Conservation (phyloP, 2,329 filamentous ascomycete species). For the Xylaria polymorpha region DNA sequence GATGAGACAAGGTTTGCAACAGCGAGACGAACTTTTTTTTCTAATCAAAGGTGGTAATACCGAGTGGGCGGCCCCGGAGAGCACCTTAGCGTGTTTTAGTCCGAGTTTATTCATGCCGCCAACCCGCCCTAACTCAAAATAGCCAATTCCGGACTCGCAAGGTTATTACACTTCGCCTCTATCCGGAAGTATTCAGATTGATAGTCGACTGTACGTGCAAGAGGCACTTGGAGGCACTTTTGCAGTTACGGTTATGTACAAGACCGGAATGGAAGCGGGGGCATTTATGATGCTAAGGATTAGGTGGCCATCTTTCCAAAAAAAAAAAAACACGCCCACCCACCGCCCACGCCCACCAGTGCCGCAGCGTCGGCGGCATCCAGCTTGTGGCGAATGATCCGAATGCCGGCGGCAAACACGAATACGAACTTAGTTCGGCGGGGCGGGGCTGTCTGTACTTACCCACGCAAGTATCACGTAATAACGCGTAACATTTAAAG, state of each 20-base stretch:
- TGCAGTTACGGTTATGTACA: not conserved
- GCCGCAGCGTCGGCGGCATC: constrained; percentile 5
- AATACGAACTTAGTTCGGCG: constrained; percentile 31
- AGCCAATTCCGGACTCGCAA: constrained; percentile 11
- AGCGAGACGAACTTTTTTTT: not conserved
- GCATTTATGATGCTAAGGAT: not conserved
- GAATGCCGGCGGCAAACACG: constrained; percentile 36
- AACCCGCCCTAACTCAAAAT: constrained; percentile 25
- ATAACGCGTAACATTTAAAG: no score
- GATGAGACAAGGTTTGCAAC: constrained; percentile 1
- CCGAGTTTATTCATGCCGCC: constrained; percentile 19
- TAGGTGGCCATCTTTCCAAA: not conserved
- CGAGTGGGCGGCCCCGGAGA: constrained; percentile 23
- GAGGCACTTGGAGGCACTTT: not conserved
- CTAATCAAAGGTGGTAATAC: constrained; percentile 32
- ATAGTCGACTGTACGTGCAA: constrained; percentile 13
- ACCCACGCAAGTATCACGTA: no score
- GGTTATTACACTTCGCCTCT: not conserved
- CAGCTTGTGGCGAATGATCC: not conserved
- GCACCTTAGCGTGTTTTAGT: constrained; percentile 25
- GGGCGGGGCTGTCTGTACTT: constrained; percentile 16
- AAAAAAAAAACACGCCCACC: no score
- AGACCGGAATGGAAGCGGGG: not conserved
- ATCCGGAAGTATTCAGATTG: not conserved
- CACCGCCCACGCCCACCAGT: no score